Evolutionary conservation across 2,329 filamentous ascomycete genomes (phyloP).

Genomic region (Hirsutella rhossiliensis): DNA sequence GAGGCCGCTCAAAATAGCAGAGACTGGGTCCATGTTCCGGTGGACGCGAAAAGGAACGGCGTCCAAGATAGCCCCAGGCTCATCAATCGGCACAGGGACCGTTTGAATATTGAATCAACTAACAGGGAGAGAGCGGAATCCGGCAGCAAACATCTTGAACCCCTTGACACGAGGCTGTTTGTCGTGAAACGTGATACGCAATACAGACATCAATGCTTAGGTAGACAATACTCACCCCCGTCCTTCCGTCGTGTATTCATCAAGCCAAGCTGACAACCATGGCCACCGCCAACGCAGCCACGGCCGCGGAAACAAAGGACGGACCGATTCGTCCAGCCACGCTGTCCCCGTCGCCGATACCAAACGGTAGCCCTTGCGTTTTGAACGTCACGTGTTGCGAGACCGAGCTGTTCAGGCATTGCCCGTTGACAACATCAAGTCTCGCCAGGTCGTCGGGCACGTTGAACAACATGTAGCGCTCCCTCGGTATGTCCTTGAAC

Average conservation of each 20-base stretch:
- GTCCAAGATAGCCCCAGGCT: too few species aligned
- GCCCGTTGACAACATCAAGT: slow-evolving; percentile 54
- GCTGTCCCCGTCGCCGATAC: slow-evolving; percentile 20
- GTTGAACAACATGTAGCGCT: slow-evolving; percentile 69
- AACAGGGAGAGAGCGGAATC: too few species aligned
- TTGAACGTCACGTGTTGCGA: slow-evolving; percentile 61
- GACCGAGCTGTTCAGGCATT: slow-evolving; percentile 54
- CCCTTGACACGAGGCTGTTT: too few species aligned
- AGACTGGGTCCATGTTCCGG: too few species aligned
- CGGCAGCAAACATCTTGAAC: too few species aligned
- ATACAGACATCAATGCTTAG: too few species aligned
- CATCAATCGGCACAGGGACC: too few species aligned
- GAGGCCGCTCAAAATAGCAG: too few species aligned
- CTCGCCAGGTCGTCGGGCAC: slow-evolving; percentile 55
- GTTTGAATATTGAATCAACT: too few species aligned
- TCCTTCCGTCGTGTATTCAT: background rate
- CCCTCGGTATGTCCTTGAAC: slow-evolving; percentile 54
- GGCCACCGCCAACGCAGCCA: slow-evolving; percentile 8
- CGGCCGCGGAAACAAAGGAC: slow-evolving; percentile 9
- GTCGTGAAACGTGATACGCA: too few species aligned
- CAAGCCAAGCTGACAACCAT: background rate
- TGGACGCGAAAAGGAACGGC: too few species aligned
- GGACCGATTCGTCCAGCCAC: slow-evolving; percentile 12
- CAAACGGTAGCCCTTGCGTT: slow-evolving; percentile 46
- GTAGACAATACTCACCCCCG: too few species aligned